These are phyloP conservation scores for Saccharum officinarum DNA, from an alignment of 176 grass and related monocot species.

Conservation along the genomic window DNA sequence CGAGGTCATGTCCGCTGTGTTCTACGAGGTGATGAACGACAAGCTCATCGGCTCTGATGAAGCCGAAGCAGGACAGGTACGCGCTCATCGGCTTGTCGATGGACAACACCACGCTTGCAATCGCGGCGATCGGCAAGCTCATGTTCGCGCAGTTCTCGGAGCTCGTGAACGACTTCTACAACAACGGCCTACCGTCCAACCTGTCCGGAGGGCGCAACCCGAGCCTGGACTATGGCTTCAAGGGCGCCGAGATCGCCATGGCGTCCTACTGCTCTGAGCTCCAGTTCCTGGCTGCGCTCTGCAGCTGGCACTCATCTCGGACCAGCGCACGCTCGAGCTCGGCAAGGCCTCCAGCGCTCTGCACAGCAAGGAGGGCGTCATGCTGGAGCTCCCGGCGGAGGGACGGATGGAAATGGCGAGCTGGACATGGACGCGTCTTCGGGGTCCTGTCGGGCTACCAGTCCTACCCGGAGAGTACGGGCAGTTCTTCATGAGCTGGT, in stretches of 20 bases:
- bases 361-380: too few species aligned
- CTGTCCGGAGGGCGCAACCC: slow-evolving; percentile 81
- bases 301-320: too few species aligned
- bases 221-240: slow-evolving; percentile 93
- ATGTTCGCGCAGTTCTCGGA: slow-evolving; percentile 96
- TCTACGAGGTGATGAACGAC: slow-evolving; percentile 89
- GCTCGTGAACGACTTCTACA: slow-evolving; percentile 90
- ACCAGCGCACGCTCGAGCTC: too few species aligned
- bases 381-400: too few species aligned
- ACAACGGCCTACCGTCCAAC: slow-evolving; percentile 86
- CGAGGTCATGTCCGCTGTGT: slow-evolving; percentile 72
- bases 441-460: too few species aligned
- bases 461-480: too few species aligned
- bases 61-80: too few species aligned
- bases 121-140: slow-evolving; percentile 92
- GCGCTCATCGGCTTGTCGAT: slow-evolving; percentile 91
- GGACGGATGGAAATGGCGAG: too few species aligned
- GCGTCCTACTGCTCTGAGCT: slow-evolving; percentile 90
- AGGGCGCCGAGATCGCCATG: slow-evolving; percentile 95
- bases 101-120: slow-evolving; percentile 84
- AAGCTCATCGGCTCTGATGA: too few species aligned
- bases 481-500: too few species aligned
- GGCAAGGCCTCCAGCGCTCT: too few species aligned
- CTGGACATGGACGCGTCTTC: too few species aligned
- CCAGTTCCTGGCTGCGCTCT: slow-evolving; percentile 88